Percentiles rank a stretch among this genome's conserved stretches.
Conservation (phyloP, 129 eudicot species). For the Dittrichia graveolens region DNA sequence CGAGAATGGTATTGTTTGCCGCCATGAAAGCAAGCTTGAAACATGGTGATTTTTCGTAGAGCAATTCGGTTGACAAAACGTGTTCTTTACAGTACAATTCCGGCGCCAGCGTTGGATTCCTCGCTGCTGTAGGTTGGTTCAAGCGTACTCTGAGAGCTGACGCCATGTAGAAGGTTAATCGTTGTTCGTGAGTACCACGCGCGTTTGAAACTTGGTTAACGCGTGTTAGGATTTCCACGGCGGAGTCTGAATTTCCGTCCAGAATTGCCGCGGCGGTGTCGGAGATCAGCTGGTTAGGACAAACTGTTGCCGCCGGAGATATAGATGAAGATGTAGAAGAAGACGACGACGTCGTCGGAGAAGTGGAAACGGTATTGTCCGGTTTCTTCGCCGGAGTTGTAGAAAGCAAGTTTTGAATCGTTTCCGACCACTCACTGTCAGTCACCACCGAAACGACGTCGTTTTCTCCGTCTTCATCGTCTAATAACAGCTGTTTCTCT, state of each 20-base stretch:
- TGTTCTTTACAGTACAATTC: constrained; percentile 67
- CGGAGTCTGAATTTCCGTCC: constrained; percentile 55
- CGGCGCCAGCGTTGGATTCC: constrained; percentile 10
- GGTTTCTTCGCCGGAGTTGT: constrained; percentile 30
- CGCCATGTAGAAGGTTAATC: constrained; percentile 61
- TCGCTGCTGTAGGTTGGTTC: background rate
- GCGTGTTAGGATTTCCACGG: constrained; percentile 59
- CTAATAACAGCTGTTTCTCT: constrained; percentile 72
- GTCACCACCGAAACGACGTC: constrained; percentile 63
- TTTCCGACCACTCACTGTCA: constrained; percentile 86
- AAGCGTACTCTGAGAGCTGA: constrained; percentile 69
- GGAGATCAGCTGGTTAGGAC: constrained; percentile 47
- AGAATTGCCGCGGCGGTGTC: constrained; percentile 71
- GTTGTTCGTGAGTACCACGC: constrained; percentile 62
- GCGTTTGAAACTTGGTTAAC: constrained; percentile 43
- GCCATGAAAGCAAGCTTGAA: constrained; percentile 85
- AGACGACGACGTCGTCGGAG: constrained; percentile 73
- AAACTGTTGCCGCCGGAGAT: constrained; percentile 43
- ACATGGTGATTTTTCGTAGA: constrained; percentile 73
- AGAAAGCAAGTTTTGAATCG: constrained; percentile 56
- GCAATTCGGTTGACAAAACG: constrained; percentile 41
- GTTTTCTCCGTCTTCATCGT: constrained; percentile 53
- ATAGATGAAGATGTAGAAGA: constrained; percentile 74
- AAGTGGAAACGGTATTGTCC: constrained; percentile 51
- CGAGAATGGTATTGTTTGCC: constrained; percentile 64